Conservation (phyloP, 2,329 filamentous ascomycete genomes). For the Niveomyces coronatus region DNA sequence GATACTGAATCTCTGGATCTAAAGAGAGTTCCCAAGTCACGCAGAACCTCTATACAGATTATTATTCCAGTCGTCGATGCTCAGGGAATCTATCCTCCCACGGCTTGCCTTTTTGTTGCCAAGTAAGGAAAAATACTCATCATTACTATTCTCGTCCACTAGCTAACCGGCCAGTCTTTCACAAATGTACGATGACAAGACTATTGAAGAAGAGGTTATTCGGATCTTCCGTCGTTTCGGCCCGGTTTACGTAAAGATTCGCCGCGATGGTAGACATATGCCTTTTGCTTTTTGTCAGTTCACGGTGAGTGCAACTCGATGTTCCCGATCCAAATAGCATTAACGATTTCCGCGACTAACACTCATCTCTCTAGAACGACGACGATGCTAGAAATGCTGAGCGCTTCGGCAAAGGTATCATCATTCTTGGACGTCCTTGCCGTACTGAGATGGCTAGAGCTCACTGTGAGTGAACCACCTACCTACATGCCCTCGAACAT, state of each 20-base stretch:
- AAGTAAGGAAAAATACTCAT: conserved; percentile 40
- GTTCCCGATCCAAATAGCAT: background rate
- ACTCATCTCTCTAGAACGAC: conserved; percentile 26
- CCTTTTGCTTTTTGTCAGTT: conserved; percentile 56
- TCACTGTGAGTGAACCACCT: conserved; percentile 35
- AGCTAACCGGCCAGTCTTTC: conserved; percentile 34
- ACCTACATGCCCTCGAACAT: conserved; percentile 14
- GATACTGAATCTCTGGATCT: background rate
- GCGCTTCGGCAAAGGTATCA: conserved; percentile 31
- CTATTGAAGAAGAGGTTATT: conserved; percentile 43
- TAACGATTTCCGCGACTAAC: no score
- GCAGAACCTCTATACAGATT: no score
- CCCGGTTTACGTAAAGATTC: conserved; percentile 51
- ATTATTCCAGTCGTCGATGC: no score
- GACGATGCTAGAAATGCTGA: conserved; percentile 40
- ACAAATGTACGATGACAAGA: conserved; percentile 36
- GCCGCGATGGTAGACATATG: conserved; percentile 46
- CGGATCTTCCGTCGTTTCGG: conserved; percentile 44
- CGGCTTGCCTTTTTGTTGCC: conserved; percentile 53
- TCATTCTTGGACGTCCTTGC: conserved; percentile 46
- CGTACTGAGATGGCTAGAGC: conserved; percentile 51
- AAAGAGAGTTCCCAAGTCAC: no score
- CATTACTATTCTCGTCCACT: background rate
- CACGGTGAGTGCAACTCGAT: conserved; percentile 34
- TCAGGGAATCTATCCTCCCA: conserved; percentile 41